Evolutionary conservation across 805 yeast genomes (phyloP).

Genomic region (Candida easanensis): DNA sequence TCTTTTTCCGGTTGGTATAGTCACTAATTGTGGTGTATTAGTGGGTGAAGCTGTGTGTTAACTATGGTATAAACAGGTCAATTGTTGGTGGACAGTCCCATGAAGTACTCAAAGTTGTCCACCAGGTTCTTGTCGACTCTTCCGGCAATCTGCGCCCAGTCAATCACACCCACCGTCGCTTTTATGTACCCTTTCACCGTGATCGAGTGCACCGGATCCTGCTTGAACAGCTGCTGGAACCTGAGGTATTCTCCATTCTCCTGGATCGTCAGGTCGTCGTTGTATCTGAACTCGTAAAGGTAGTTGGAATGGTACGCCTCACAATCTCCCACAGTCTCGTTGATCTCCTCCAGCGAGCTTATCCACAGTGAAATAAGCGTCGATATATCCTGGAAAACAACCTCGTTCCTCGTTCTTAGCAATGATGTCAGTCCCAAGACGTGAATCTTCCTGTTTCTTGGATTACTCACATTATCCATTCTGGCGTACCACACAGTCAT

Average conservation of each 20-base stretch:
- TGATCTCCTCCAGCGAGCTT: slow-evolving; percentile 68
- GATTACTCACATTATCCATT: slow-evolving; percentile 59
- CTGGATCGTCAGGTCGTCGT: slow-evolving; percentile 22
- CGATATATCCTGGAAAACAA: slow-evolving; percentile 30
- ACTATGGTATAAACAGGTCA: too few species aligned
- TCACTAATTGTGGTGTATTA: too few species aligned
- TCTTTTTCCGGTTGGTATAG: too few species aligned
- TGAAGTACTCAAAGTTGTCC: slow-evolving; percentile 26
- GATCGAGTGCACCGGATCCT: slow-evolving; percentile 51
- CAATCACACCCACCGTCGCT: slow-evolving; percentile 19
- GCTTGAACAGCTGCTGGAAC: slow-evolving; percentile 35
- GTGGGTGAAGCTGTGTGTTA: too few species aligned
- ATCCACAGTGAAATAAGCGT: slow-evolving; percentile 42
- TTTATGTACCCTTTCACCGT: slow-evolving; percentile 45
- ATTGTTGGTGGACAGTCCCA: slow-evolving; percentile 12
- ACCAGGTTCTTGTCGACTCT: slow-evolving; percentile 19
- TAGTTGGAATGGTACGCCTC: slow-evolving; percentile 47
- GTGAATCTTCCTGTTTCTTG: slow-evolving; percentile 69
- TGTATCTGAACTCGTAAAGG: slow-evolving; percentile 27
- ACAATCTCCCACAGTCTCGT: slow-evolving; percentile 63
- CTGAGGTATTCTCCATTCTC: slow-evolving; percentile 44
- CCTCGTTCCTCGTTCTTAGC: slow-evolving; percentile 35
- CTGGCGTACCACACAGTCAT: slow-evolving; percentile 40
- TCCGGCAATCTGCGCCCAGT: slow-evolving; percentile 4
- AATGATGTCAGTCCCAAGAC: slow-evolving; percentile 59